Evolutionary conservation across 129 eudicot species (phyloP), one percentile per base, ranked within the genome.

Genomic region (Lactuca sativa): DNA sequence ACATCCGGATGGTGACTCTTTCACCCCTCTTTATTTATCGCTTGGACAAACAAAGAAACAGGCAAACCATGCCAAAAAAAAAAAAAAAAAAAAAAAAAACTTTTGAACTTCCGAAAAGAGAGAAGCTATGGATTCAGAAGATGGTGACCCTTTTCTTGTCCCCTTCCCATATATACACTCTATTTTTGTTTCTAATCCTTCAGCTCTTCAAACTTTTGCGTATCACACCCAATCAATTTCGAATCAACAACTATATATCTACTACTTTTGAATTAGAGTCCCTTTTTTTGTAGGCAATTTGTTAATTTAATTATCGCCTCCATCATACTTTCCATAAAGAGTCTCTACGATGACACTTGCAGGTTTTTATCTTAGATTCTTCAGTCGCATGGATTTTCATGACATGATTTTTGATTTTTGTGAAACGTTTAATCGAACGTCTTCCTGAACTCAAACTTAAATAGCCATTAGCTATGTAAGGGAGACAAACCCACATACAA

Each of bases 1-100:
- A 67, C 74, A 75, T 67, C 56, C 44, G 54, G 80, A 75, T 75
- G 69, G 56, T 75, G 74, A 75, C 80, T 59, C 61, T 67, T 59
- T 67, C 34, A 36, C 60, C 49, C 52, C 32, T 74, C 49, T 59
- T 48, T 48, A 44, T 17, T 66, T 18, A 58, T 58, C 59, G 51
- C 21, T 67, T 40, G 18, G 59, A 51, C 13, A 66, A 49, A 48
- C 7, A 60, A 59, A 44, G 15, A 47, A 34, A 51, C n/a, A 75
- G 68, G 79, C 60, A 58, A 69, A 75, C 80, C 80, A 75, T 10
- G 52, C 52, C 21, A 25, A 25, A 47, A 12, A 67, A 67, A 68
- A 44, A 38, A 47, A 58, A 21, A 60, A 59, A 44, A 25, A 25
- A 47, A 12, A 67, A 67, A 68, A 44, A 38, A 47, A 58, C 67